Percentiles rank a stretch among this genome's conserved stretches.
Conservation (phyloP, 2,329 filamentous ascomycete genomes). For the Rutstroemia sp. region DNA sequence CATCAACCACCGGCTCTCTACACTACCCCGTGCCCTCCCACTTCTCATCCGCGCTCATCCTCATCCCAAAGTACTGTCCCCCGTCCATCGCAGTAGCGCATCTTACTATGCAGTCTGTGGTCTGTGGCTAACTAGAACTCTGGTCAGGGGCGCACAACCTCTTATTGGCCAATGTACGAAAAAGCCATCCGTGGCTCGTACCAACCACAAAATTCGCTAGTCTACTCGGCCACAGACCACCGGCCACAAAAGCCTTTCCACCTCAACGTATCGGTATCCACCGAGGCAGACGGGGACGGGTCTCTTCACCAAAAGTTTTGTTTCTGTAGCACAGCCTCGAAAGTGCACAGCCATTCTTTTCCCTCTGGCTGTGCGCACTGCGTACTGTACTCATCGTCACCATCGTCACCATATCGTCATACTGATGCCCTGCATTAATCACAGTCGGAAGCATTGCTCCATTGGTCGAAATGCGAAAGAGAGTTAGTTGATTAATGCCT, state of each 20-base stretch:
- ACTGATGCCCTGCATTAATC: not conserved
- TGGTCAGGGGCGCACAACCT: not conserved
- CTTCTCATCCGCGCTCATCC: too few species aligned
- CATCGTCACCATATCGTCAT: not conserved
- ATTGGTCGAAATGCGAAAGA: not conserved
- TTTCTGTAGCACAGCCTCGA: not conserved
- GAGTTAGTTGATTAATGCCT: not conserved
- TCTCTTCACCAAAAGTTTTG: not conserved
- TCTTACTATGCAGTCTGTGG: not conserved
- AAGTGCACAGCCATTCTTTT: not conserved
- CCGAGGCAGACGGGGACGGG: too few species aligned
- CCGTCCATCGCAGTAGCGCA: too few species aligned
- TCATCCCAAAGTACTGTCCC: too few species aligned
- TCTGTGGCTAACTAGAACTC: not conserved
- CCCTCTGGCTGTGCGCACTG: not conserved
- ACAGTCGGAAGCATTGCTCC: not conserved
- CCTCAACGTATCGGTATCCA: too few species aligned
- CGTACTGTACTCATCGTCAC: too few species aligned
- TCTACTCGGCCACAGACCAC: conserved; percentile 2
- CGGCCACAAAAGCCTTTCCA: too few species aligned
- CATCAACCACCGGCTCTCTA: too few species aligned
- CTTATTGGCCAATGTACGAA: conserved; percentile 7
- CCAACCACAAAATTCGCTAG: not conserved
- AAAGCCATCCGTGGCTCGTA: conserved; percentile 3
- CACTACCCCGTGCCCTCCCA: too few species aligned